Evolutionary conservation across 2,329 filamentous ascomycete genomes (phyloP).

Genomic region (Fusarium sp.): DNA sequence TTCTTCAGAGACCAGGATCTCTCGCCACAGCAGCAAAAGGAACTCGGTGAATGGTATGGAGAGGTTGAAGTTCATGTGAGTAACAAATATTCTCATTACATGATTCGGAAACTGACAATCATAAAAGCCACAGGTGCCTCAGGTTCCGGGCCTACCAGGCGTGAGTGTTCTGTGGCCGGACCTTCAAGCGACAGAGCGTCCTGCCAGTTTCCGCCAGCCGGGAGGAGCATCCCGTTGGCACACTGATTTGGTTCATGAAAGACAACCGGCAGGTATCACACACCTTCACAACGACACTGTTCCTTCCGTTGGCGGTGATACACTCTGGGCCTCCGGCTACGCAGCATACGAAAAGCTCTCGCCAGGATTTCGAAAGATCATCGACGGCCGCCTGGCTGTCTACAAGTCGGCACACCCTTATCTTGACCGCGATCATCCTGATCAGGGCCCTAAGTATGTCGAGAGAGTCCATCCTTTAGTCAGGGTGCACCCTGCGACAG

Average conservation of each 20-base stretch:
- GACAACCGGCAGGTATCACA: conserved; percentile 76
- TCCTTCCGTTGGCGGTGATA: conserved; percentile 74
- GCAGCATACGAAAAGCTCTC: conserved; percentile 79
- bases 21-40: conserved; percentile 70
- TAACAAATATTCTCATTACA: not conserved
- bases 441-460: conserved; percentile 71
- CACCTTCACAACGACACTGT: conserved; percentile 77
- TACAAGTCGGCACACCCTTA: conserved; percentile 75
- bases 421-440: conserved; percentile 70
- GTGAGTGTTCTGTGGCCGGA: conserved; percentile 78
- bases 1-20: conserved; percentile 73
- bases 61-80: conserved; percentile 75
- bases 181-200: conserved; percentile 69
- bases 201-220: conserved; percentile 72
- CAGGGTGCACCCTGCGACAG: conserved; percentile 76
- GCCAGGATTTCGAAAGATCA: conserved; percentile 75
- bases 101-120: not conserved
- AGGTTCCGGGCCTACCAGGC: conserved; percentile 74
- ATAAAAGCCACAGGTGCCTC: conserved; percentile 73
- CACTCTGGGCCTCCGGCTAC: conserved; percentile 78
- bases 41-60: conserved; percentile 71
- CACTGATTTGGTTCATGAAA: conserved; percentile 76
- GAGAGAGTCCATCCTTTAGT: conserved; percentile 76
- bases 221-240: conserved; percentile 78
- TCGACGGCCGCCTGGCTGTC: conserved; percentile 73